These are phyloP conservation scores for Pythium rhizo-oryzae DNA, from an alignment of 352 stramenopile genomes.

Conservation along the genomic window DNA sequence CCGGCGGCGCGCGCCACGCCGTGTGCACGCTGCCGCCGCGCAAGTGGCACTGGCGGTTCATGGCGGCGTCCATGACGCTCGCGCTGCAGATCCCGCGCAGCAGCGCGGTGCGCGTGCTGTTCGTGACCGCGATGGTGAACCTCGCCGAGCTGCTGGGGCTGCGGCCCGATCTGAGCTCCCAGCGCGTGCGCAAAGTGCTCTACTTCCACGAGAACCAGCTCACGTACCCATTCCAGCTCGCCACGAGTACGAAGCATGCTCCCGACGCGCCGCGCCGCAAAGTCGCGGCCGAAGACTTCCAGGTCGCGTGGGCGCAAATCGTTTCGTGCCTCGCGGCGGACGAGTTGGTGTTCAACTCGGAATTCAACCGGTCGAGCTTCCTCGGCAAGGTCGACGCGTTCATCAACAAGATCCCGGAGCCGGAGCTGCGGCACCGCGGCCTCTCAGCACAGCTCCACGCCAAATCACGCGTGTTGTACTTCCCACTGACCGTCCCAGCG, in stretches of 20 bases:
- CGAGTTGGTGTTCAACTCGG: constrained; percentile 56
- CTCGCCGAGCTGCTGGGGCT: constrained; percentile 45
- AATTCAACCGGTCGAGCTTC: constrained; percentile 46
- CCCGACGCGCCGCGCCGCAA: constrained; percentile 19
- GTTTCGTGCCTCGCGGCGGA: constrained; percentile 52
- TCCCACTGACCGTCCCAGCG: constrained; percentile 35
- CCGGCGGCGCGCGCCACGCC: constrained; percentile 11
- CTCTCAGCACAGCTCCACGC: constrained; percentile 26
- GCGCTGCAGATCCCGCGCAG: constrained; percentile 25
- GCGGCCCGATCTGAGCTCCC: constrained; percentile 28
- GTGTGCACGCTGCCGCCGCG: constrained; percentile 40
- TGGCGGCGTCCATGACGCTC: constrained; percentile 38
- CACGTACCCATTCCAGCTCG: constrained; percentile 47
- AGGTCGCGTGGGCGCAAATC: constrained; percentile 60
- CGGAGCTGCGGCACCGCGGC: constrained; percentile 31
- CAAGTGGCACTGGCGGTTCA: constrained; percentile 60
- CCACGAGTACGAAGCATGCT: background rate
- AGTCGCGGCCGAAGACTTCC: constrained; percentile 52
- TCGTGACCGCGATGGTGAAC: constrained; percentile 51
- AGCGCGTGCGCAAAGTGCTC: constrained; percentile 40
- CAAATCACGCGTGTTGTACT: constrained; percentile 50
- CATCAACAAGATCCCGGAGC: constrained; percentile 55
- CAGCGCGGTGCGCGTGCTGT: constrained; percentile 33
- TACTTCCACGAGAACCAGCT: constrained; percentile 80
- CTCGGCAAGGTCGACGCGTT: constrained; percentile 47